Evolutionary conservation across 768 basidiomycete genomes (phyloP).

Genomic region (Hemileccinum rubropunctum): DNA sequence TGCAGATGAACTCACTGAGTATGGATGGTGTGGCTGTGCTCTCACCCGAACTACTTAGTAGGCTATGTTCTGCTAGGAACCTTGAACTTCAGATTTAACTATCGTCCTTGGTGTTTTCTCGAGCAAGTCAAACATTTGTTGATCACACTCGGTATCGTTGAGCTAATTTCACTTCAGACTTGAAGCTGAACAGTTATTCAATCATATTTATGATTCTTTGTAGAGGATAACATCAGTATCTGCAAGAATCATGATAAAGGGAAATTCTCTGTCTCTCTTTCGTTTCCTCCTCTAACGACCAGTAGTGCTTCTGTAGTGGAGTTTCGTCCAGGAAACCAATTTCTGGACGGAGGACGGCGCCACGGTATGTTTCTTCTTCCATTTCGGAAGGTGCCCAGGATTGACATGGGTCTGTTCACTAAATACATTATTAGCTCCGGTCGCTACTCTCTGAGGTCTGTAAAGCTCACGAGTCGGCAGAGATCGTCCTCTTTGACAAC

Average conservation of each 20-base stretch:
- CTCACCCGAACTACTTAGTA: too few species aligned
- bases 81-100: too few species aligned
- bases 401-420: neutral
- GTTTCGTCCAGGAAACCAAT: neutral
- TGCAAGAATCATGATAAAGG: too few species aligned
- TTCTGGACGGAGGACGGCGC: neutral
- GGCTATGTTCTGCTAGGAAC: too few species aligned
- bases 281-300: neutral
- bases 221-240: too few species aligned
- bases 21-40: constrained; percentile 22
- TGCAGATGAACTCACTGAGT: neutral
- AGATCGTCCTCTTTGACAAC: neutral
- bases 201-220: too few species aligned
- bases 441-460: neutral
- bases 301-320: neutral
- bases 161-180: too few species aligned
- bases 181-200: neutral
- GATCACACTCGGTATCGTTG: too few species aligned
- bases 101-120: too few species aligned
- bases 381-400: neutral
- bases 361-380: neutral
- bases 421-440: neutral
- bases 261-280: neutral
- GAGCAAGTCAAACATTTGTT: too few species aligned
- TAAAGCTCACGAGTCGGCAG: neutral